Conservation (phyloP, 2,329 filamentous ascomycete genomes). For the Ophiosphaerella narmari region DNA sequence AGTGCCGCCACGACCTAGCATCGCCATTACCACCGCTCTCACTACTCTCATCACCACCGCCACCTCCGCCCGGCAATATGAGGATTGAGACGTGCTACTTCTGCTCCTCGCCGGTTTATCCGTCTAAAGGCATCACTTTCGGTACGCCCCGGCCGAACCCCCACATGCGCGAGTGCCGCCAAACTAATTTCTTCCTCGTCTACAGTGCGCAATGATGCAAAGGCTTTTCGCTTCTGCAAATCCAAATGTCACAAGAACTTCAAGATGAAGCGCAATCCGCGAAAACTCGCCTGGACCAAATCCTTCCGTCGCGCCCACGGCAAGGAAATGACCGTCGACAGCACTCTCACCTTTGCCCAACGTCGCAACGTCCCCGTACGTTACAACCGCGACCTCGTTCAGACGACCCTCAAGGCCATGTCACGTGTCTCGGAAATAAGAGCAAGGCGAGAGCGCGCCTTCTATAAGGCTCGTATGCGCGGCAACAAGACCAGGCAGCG, state of each 20-base stretch:
- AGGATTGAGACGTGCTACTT: constrained; percentile 63
- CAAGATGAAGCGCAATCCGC: constrained; percentile 98
- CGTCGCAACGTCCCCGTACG: constrained; percentile 92
- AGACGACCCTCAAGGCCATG: constrained; percentile 90
- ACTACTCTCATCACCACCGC: constrained; percentile 12
- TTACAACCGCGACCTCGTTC: constrained; percentile 91
- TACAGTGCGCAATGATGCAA: constrained; percentile 57
- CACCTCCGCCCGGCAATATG: constrained; percentile 27
- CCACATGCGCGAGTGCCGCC: neutral
- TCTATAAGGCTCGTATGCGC: constrained; percentile 92
- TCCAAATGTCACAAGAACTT: constrained; percentile 67
- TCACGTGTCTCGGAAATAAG: constrained; percentile 86
- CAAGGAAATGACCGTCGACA: constrained; percentile 81
- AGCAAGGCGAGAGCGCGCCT: constrained; percentile 79
- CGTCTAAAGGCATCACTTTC: constrained; percentile 62
- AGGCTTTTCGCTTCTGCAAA: constrained; percentile 69
- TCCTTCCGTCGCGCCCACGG: constrained; percentile 51
- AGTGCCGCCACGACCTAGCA: neutral
- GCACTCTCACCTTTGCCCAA: constrained; percentile 87
- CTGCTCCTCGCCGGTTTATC: constrained; percentile 64
- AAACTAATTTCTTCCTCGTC: constrained; percentile 1
- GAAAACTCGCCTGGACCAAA: constrained; percentile 85
- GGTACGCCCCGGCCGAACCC: constrained; percentile 56
- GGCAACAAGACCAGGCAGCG: constrained; percentile 85
- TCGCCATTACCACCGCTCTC: constrained; percentile 7